Base-by-base conservation (phyloP, 2,329 filamentous ascomycete genomes). In the Epichloe sp. region DNA sequence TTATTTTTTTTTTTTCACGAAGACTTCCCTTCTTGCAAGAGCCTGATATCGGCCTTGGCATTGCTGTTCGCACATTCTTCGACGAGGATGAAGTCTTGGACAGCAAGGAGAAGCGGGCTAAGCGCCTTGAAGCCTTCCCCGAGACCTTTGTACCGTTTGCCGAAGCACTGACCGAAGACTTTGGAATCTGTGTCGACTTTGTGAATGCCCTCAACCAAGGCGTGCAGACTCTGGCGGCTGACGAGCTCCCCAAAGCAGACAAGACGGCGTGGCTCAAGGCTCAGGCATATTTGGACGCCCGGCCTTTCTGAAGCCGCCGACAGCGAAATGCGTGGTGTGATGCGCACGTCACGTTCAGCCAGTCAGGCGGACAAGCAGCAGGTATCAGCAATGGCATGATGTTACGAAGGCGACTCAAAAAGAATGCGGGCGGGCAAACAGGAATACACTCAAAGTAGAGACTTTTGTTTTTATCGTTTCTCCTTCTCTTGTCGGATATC, bases 41-140 rank as follows among this genome's bases (percentile, higher is more conserved):
- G 56, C 82, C 84, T 11, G 85, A 90, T 60, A 83, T 87, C 46
- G 84, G 81, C 12, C 75, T 93, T 36, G 86, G 84, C 31, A 86
- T 93, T 54, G 86, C 86, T 1, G 80, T 89, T 41, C 87, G 88
- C 66, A 88, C 85, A 8, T 87, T 87, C 62, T 76, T 88, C 21
- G 85, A 88, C 57, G 85, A 89, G 53, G 72, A 89, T 47, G 76
- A 79, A 48, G 74, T 76, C 19, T 68, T 72, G 8, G 77, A 85
- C 54, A 72, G 77, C 10, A 67, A 66, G 3, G 73, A 77, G 49
- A 62, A 68, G 50, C 71, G 73, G 46, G 64, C 68, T 21, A 57
- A 60, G 4, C 74, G 74, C 52, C 72, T 76, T 53, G 55, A 66
- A n/a, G 65, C 68, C 6, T 83, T 82, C 60, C 73, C 76, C 2